Evolutionary conservation across 768 basidiomycete genomes (phyloP), one percentile per base, ranked within the genome.

Genomic region (Asterophora lycoperdoides): DNA sequence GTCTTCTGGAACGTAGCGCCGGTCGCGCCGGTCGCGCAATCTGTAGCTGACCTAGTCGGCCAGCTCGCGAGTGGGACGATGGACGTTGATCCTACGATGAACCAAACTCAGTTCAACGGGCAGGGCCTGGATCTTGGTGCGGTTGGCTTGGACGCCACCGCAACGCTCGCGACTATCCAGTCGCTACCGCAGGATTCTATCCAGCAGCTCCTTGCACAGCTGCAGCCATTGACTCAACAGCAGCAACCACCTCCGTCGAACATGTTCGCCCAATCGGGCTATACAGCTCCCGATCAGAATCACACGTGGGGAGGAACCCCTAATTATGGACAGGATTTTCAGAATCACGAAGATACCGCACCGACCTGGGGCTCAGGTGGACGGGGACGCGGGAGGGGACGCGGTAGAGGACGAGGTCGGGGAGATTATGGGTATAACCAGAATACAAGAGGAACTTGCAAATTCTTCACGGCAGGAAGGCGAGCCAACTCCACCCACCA

Each of bases 381-480:
- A 38, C 72, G 81, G 44, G 77, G 77, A 37, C 71, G 81, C 43
- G 80, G 86, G 32, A 70, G 82, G 46, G 81, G 83, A 48, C 68
- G 84, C 41, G 78, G 80, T 41, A 62, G 74, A 34, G 68, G 71
- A 41, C 60, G 74, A 51, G 73, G 80, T 51, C 62, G 68, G 46
- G 75, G 73, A 50, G 78, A 75, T 34, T 78, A 78, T 37, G 81
- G 79, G 56, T 80, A 75, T 84, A 86, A 78, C 84, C 77, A 78
- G 69, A 86, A 73, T 80, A 89, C 83, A 82, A 81, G 84, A 83
- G 83, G 80, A 83, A 83, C 85, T 71, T 91, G 89, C 86, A 85
- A 76, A 78, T 91, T 90, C 76, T 90, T 83, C 80, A 80, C 80
- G 73, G 78, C 82, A 80, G 89, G 88, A 88, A 90, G 88, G 89